Conservation (phyloP, 2,329 filamentous ascomycete species). For the Arthrinium phaeospermum region DNA sequence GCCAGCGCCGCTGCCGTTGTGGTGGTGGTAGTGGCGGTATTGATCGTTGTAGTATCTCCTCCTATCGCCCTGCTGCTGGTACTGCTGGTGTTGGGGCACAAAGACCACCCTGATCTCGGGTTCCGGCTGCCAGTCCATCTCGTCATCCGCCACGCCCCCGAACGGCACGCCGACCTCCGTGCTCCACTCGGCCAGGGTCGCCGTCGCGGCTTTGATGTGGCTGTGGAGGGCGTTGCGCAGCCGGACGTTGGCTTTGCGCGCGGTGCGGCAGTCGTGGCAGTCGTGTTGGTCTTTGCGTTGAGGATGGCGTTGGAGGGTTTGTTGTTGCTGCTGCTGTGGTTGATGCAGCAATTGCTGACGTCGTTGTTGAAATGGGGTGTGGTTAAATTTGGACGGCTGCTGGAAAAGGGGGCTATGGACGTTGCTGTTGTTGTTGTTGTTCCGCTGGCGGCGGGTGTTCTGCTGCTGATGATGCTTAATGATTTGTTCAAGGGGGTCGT, state of each 20-base stretch:
- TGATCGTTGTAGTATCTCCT: not conserved
- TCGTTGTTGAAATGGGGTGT: not conserved
- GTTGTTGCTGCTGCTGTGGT: conserved; percentile 3
- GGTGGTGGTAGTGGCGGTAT: too few relatives aligned
- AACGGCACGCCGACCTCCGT: conserved; percentile 33
- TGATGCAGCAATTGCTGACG: not conserved
- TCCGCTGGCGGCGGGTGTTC: not conserved
- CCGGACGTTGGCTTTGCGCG: conserved; percentile 35
- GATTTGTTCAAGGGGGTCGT: not conserved
- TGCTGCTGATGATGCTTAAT: not conserved
- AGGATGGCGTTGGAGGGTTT: not conserved
- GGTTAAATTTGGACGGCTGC: not conserved
- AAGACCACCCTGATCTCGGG: conserved; percentile 36
- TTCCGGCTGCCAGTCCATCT: conserved; percentile 43
- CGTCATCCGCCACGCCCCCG: conserved; percentile 29
- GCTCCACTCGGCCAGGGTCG: conserved; percentile 31
- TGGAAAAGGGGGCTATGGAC: not conserved
- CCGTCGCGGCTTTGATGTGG: conserved; percentile 19
- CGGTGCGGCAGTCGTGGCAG: conserved; percentile 37
- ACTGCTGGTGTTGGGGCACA: conserved; percentile 16
- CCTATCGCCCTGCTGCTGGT: not conserved
- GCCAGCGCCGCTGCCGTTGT: not conserved
- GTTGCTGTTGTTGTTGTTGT: not conserved
- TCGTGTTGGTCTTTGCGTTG: not conserved
- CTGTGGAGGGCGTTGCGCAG: conserved; percentile 31